Evolutionary conservation across 345 rosid genomes (phyloP).

Genomic region (Syzygium oleosum): DNA sequence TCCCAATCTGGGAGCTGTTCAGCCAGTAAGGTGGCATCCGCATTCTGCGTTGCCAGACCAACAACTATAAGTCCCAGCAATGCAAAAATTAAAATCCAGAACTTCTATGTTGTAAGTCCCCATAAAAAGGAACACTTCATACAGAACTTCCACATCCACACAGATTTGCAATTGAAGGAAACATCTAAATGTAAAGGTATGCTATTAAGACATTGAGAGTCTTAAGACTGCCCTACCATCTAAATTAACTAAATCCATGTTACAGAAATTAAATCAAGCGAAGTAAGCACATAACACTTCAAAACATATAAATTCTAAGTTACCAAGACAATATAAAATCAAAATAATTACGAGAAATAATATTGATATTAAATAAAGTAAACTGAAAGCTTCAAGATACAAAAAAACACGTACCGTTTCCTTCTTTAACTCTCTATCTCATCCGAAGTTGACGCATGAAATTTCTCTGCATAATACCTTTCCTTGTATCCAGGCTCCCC

Average conservation of each 20-base stretch:
- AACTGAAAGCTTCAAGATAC: neutral
- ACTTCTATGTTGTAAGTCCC: too few relatives aligned
- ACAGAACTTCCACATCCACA: neutral
- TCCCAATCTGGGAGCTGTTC: conserved; percentile 84
- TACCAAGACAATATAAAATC: neutral
- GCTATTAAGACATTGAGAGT: neutral
- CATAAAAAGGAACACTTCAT: too few relatives aligned
- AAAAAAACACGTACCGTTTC: conserved; percentile 53
- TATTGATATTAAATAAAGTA: neutral
- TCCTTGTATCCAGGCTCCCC: conserved; percentile 97
- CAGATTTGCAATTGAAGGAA: neutral
- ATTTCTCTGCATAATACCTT: conserved; percentile 88
- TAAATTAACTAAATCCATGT: neutral
- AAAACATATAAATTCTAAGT: neutral
- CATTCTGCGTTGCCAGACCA: conserved; percentile 60
- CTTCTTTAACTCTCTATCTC: conserved; percentile 54
- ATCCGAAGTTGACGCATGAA: conserved; percentile 43
- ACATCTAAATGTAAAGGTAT: neutral
- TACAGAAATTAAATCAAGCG: neutral
- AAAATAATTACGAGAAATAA: neutral
- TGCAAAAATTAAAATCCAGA: too few relatives aligned
- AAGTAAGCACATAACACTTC: neutral
- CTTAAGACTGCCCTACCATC: neutral
- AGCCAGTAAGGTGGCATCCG: conserved; percentile 73
- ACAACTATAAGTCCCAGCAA: too few relatives aligned